Conservation (phyloP, 139 green algal genomes). For the Gonium pectorale region DNA sequence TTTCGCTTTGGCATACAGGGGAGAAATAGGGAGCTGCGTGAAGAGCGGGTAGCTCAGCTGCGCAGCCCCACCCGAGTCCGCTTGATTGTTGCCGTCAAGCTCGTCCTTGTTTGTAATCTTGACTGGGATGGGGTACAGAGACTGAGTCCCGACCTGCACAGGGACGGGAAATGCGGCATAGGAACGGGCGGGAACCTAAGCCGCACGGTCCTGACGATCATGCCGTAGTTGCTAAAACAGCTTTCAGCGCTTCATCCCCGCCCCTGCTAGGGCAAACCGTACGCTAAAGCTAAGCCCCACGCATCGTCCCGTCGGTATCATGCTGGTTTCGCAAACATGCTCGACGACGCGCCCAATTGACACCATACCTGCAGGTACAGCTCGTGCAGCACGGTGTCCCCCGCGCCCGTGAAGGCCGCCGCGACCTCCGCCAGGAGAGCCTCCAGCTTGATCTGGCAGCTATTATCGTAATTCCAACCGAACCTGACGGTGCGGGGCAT, state of each 20-base stretch:
- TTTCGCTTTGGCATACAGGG: no score
- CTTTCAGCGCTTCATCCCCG: no score
- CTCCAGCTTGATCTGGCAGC: slow-evolving; percentile 54
- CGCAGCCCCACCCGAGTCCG: neutral
- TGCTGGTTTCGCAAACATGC: no score
- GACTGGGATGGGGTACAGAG: slow-evolving; percentile 68
- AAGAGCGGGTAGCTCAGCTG: no score
- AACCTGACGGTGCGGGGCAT: no score
- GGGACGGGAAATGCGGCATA: neutral
- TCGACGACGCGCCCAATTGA: no score
- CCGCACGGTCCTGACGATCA: no score
- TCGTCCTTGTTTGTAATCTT: slow-evolving; percentile 55
- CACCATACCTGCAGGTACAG: slow-evolving; percentile 57
- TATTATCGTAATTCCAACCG: slow-evolving; percentile 61
- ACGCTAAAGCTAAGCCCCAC: no score
- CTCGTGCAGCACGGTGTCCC: slow-evolving; percentile 53
- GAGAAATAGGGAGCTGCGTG: no score
- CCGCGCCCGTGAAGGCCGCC: neutral
- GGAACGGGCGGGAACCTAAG: neutral
- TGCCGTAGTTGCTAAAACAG: no score
- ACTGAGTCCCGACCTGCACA: slow-evolving; percentile 4
- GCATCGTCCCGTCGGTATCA: no score
- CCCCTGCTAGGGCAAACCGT: no score
- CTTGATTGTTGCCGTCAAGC: neutral
- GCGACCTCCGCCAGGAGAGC: slow-evolving; percentile 35